Evolutionary conservation across 2,329 filamentous ascomycete genomes (phyloP).

Genomic region (Neonectria ditissima): DNA sequence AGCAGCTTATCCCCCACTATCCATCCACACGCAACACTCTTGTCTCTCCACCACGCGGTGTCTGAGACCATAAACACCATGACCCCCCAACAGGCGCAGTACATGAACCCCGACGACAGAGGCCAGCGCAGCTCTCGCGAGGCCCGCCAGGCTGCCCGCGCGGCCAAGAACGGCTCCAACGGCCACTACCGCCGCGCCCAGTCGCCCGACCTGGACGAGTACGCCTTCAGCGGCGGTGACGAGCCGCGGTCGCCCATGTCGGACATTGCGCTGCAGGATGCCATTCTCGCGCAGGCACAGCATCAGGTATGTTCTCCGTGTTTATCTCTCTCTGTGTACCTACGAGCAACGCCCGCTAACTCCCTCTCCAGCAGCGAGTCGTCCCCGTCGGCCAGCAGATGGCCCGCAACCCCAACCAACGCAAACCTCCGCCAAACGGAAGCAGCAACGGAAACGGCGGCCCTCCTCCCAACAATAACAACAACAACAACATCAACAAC

Average conservation of each 20-base stretch:
- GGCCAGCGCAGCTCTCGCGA: slow-evolving; percentile 42
- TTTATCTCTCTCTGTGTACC: no score
- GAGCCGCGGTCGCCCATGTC: slow-evolving; percentile 43
- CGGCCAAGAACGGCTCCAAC: slow-evolving; percentile 39
- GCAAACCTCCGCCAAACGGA: slow-evolving; percentile 30
- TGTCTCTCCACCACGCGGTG: background rate
- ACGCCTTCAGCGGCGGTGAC: slow-evolving; percentile 39
- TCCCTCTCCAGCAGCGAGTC: slow-evolving; percentile 37
- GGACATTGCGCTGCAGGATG: slow-evolving; percentile 46
- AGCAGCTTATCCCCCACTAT: slow-evolving; percentile 1
- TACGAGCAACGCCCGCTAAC: slow-evolving; percentile 28
- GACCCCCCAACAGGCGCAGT: slow-evolving; percentile 22
- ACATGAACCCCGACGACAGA: slow-evolving; percentile 29
- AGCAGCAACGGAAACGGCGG: slow-evolving; percentile 10
- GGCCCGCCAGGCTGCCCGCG: slow-evolving; percentile 40
- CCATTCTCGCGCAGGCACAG: slow-evolving; percentile 46
- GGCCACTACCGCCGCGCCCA: slow-evolving; percentile 42
- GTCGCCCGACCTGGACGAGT: slow-evolving; percentile 43
- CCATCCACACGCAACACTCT: no score
- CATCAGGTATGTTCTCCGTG: slow-evolving; percentile 38
- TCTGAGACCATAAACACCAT: slow-evolving; percentile 4
- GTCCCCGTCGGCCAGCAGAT: slow-evolving; percentile 41
- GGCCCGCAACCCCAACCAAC: slow-evolving; percentile 35
- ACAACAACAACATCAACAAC: no score
- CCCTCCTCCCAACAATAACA: background rate